phyloP scores from a whole-genome alignment of 805 yeast genomes.

The Candida rishiriensis region DNA sequence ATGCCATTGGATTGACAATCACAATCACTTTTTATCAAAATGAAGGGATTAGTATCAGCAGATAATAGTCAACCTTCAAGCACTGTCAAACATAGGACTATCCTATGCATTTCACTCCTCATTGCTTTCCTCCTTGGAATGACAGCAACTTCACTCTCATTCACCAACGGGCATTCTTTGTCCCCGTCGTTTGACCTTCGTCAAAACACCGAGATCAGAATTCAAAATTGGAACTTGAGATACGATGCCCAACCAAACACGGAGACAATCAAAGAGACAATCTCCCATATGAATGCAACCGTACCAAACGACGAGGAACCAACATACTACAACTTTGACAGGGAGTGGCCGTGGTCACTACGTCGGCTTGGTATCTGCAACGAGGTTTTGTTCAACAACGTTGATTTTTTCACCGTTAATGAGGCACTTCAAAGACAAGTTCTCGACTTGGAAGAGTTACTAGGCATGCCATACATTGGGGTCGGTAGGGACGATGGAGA shows the following conservation, averaged over 20 bases:
- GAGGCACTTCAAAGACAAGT: constrained; percentile 46
- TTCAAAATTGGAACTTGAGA: constrained; percentile 29
- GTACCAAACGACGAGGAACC: constrained; percentile 22
- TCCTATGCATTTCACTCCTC: too few species aligned
- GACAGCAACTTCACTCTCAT: too few species aligned
- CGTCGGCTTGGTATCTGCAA: constrained; percentile 33
- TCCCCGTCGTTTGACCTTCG: too few species aligned
- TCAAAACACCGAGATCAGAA: constrained; percentile 2
- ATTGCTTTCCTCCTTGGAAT: too few species aligned
- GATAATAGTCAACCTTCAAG: too few species aligned
- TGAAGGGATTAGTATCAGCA: too few species aligned
- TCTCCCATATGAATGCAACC: constrained; percentile 12
- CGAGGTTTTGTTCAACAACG: constrained; percentile 31
- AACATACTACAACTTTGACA: constrained; percentile 21
- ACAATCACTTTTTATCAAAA: too few species aligned
- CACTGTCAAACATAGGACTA: too few species aligned
- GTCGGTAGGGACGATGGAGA: constrained; percentile 52
- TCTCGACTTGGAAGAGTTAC: constrained; percentile 35
- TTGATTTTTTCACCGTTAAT: constrained; percentile 39
- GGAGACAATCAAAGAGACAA: constrained; percentile 19
- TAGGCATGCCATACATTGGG: constrained; percentile 38
- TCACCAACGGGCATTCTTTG: too few species aligned
- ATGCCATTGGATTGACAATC: too few species aligned
- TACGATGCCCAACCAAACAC: constrained; percentile 23
- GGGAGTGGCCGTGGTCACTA: constrained; percentile 32